Percentiles rank a stretch among this genome's conserved stretches.
Evolutionary conservation across 106 monocot species (phyloP).

Genomic region (Platanthera zijinensis): DNA sequence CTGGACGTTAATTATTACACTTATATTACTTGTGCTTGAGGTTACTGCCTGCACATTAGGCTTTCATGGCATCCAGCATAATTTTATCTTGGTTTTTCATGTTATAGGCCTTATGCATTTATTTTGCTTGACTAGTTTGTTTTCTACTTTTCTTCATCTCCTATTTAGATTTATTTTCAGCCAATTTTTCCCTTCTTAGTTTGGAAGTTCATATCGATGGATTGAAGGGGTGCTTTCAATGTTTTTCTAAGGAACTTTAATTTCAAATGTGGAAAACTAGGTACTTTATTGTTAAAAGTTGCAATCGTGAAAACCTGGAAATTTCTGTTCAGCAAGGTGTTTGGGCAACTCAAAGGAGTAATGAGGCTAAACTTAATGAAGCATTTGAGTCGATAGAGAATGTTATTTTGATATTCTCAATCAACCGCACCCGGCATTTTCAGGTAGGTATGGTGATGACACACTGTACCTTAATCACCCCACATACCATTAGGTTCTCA

Average conservation of each 20-base stretch:
- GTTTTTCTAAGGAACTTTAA: conserved; percentile 21
- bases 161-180: background rate
- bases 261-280: conserved; percentile 41
- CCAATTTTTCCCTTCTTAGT: background rate
- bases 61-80: background rate
- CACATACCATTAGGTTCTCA: background rate
- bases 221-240: conserved; percentile 8
- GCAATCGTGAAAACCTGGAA: conserved; percentile 99
- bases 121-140: background rate
- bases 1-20: background rate
- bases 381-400: conserved; percentile 95
- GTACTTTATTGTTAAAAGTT: conserved; percentile 99
- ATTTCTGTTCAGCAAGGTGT: conserved; percentile 99
- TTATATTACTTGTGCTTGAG: background rate
- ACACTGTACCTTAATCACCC: background rate
- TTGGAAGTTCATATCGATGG: conserved; percentile 11
- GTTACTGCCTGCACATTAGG: background rate
- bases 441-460: conserved; percentile 51
- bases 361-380: conserved; percentile 98
- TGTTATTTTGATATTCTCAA: conserved; percentile 97
- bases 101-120: background rate
- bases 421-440: conserved; percentile 94
- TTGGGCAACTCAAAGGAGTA: conserved; percentile 99
- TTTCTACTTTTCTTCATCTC: background rate
- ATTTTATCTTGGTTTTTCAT: background rate